Conservation (phyloP, 1,139 yeast genomes). For the Yamadazyma diospyri region DNA sequence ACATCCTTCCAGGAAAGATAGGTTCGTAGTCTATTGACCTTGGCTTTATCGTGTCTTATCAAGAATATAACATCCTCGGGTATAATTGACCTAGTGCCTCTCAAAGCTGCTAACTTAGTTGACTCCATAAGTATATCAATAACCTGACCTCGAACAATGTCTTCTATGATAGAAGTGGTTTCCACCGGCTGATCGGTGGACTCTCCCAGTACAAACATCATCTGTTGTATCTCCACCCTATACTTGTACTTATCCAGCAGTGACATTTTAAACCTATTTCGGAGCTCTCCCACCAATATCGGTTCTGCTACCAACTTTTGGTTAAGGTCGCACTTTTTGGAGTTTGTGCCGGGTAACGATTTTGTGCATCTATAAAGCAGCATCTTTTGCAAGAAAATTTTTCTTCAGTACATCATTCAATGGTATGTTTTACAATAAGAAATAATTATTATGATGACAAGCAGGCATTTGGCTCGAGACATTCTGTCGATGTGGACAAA, state of each 20-base stretch:
- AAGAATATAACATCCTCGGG: constrained; percentile 93
- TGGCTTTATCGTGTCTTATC: constrained; percentile 91
- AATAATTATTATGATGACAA: constrained; percentile 55
- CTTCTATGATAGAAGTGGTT: constrained; percentile 88
- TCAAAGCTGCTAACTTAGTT: constrained; percentile 66
- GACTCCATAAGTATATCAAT: constrained; percentile 83
- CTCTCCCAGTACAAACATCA: constrained; percentile 99
- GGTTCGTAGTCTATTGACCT: constrained; percentile 85
- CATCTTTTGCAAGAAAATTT: constrained; percentile 6
- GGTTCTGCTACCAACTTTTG: no score
- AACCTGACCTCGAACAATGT: constrained; percentile 92
- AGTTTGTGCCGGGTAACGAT: constrained; percentile 5
- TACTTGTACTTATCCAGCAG: constrained; percentile 62
- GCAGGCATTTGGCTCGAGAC: constrained; percentile 99
- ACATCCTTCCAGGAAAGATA: constrained; percentile 97
- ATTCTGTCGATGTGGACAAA: constrained; percentile 88
- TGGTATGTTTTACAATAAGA: constrained; percentile 13
- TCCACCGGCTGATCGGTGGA: constrained; percentile 91
- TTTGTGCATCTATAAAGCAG: constrained; percentile 2
- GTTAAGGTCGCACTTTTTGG: not conserved
- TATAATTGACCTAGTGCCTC: constrained; percentile 83
- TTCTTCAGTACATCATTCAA: constrained; percentile 1
- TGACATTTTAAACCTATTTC: constrained; percentile 8
- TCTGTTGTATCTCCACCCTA: constrained; percentile 85
- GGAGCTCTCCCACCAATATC: not conserved